phyloP scores from a whole-genome alignment of 176 grass and related monocot species.

The Saccharum spontaneum region DNA sequence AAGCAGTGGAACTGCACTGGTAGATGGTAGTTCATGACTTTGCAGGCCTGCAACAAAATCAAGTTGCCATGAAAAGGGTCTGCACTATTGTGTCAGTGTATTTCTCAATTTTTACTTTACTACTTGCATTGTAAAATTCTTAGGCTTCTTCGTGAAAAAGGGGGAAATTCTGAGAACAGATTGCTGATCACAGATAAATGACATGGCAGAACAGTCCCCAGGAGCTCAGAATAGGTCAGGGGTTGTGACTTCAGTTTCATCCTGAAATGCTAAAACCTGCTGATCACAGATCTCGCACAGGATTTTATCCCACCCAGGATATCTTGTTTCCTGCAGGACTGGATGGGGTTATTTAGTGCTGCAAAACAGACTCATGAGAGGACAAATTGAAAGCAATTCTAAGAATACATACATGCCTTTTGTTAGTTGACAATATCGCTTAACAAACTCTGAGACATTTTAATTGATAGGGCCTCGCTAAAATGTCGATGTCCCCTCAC shows the following conservation, averaged over 20 bases:
- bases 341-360: not conserved
- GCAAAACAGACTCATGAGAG: not conserved
- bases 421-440: not conserved
- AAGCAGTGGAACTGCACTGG: conserved; percentile 31
- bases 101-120: not conserved
- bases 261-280: not conserved
- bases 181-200: not conserved
- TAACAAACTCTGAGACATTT: not conserved
- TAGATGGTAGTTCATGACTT: conserved; percentile 32
- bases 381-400: not conserved
- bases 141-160: not conserved
- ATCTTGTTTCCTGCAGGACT: not conserved
- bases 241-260: not conserved
- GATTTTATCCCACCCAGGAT: not conserved
- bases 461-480: not conserved
- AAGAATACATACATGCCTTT: not conserved
- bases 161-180: not conserved
- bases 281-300: not conserved
- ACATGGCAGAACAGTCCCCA: not conserved
- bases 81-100: not conserved
- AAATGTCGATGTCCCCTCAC: not conserved
- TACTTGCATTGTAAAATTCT: not conserved
- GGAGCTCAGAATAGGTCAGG: not conserved
- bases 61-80: not conserved
- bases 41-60: not conserved